Evolutionary conservation across 2,329 filamentous ascomycete species (phyloP), one percentile per base, ranked within the genome.

Genomic region (Chaetothyriales sp.): DNA sequence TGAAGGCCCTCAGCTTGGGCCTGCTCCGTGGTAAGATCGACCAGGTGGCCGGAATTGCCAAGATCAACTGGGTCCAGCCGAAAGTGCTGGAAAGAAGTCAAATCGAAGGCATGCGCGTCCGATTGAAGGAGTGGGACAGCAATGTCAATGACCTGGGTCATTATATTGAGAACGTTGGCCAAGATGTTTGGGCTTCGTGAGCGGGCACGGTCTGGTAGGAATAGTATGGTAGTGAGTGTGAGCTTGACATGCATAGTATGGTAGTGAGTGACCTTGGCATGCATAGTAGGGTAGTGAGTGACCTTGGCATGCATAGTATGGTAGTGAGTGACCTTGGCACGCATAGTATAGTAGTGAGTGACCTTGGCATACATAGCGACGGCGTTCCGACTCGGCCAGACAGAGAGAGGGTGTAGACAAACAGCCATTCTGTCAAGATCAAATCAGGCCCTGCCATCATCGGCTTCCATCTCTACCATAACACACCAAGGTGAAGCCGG

Each of bases 41-140:
- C 68, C 90, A 98, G 72, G 92, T 98, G 29, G 88, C 88, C 47
- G 84, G 89, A 69, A 82, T 97, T 60, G 92, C 92, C 44, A 82
- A 89, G 66, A 95, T 98, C 70, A 90, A 90, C 64, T 98, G 92
- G 92, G 92, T 98, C 54, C 92, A 98, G 73, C 92, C 92, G 19
- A 97, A 97, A 78, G 89, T 98, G 29, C 73, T 98, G 60, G 92
- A 97, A 68, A 88, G 89, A 81, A 82, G 81, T 69, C 92, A 97
- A 74, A 95, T 98, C 62, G 86, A 85, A 63, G 86, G 83, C 64
- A 95, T 98, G 90, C 81, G 87, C 63, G 77, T 81, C 65, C 77
- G 92, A 62, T 71, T 98, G 65, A 83, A 85, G 66, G 90, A 98
- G 64, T 98, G 92, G 92, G 89, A 95, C 67, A 82, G 84, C 48